phyloP scores from a whole-genome alignment of 106 monocot genomes.

The Dioscorea dumetorum region DNA sequence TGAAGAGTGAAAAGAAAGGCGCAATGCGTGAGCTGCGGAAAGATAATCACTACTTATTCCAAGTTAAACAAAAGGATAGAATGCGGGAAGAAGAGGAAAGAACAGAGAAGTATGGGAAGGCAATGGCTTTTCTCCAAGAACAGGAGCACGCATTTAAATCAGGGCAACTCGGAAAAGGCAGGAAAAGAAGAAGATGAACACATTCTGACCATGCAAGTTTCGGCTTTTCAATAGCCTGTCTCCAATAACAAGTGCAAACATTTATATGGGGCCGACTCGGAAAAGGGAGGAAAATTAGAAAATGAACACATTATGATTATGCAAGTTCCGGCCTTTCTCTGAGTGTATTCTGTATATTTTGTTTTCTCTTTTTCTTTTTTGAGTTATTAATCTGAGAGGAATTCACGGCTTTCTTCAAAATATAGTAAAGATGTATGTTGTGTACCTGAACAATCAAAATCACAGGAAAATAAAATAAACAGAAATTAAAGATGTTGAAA shows the following conservation, averaged over 20 bases:
- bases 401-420: too few species aligned
- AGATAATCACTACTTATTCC: conserved; percentile 75
- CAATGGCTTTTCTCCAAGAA: conserved; percentile 90
- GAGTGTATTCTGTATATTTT: too few species aligned
- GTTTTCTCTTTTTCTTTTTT: too few species aligned
- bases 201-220: too few species aligned
- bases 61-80: conserved; percentile 59
- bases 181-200: conserved; percentile 58
- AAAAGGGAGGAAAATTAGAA: too few species aligned
- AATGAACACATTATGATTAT: too few species aligned
- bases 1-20: conserved; percentile 87
- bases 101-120: conserved; percentile 77
- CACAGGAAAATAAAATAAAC: too few species aligned
- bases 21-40: conserved; percentile 82
- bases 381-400: too few species aligned
- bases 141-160: conserved; percentile 96
- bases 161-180: conserved; percentile 93
- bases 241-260: conserved; percentile 94
- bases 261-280: conserved; percentile 94
- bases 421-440: too few species aligned
- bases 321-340: too few species aligned
- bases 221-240: conserved; percentile 46
- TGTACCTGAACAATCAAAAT: too few species aligned
- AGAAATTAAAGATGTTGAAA: too few species aligned
- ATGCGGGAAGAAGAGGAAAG: conserved; percentile 56